Evolutionary conservation across 495 filamentous ascomycete genomes (phyloP), one percentile per base, ranked within the genome.

Genomic region (Aspergillus funiculosus): DNA sequence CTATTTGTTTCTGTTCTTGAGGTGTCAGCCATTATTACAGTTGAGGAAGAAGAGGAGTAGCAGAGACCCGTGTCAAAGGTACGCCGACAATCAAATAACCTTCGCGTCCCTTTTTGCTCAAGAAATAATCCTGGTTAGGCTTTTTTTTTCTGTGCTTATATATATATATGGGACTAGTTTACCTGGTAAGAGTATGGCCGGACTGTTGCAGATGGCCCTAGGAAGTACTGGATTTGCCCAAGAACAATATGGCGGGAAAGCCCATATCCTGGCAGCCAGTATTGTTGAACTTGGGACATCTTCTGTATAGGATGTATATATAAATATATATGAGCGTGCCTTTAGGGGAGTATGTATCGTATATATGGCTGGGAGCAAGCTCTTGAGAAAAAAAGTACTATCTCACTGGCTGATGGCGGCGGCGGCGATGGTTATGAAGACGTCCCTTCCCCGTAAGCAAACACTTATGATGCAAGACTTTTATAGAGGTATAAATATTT

Each of bases 171-270:
- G n/a, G n/a, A 38, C 8, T 20, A 38, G 22, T 26, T 43, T 70
- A 71, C 70, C 61, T 77, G 73, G 43, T 75, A 76, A 29, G 66
- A 72, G 52, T 72, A 77, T 17, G 74, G 74, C 44, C 73, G 58
- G 18, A 70, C 71, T 10, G 69, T 66, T 28, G 72, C 71, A 35
- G 61, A 68, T 18, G 73, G 73, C 7, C 74, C 74, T 5, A 77
- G 67, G 44, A 72, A 75, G 41, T 69, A 75, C 39, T 75, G 72
- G 26, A 76, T 74, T 21, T 76, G 66, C 26, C 70, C 68, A 19
- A 77, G 60, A 44, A 77, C 72, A 26, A 77, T 72, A 36, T 76
- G 72, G 24, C 73, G 72, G 38, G 72, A 76, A 11, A 77, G 69
- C 4, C 66, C 61, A 48, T 69, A 76, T 28, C 74, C 73, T n/a